These are phyloP conservation scores for Suillus clintonianus DNA, from an alignment of 768 basidiomycete genomes.

Conservation along the genomic window DNA sequence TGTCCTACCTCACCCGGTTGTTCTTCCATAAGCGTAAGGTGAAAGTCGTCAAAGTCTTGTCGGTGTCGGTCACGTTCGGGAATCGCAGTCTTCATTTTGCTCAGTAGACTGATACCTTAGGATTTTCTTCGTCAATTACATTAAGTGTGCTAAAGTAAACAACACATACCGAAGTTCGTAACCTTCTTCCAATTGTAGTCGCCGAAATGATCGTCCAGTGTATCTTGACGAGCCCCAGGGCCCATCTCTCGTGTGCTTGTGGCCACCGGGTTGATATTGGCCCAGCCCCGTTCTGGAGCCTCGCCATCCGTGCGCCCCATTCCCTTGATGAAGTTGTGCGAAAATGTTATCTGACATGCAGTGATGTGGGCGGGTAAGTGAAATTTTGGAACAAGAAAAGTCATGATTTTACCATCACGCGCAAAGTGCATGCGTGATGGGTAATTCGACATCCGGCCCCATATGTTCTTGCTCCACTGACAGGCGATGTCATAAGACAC, in stretches of 20 bases:
- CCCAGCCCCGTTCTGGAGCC: conserved; percentile 11
- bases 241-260: conserved; percentile 7
- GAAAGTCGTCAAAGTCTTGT: neutral
- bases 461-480: conserved; percentile 27
- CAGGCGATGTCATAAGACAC: conserved; percentile 8
- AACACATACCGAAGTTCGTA: neutral
- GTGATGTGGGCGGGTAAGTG: conserved; percentile 10
- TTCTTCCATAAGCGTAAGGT: neutral
- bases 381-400: conserved; percentile 8
- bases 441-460: conserved; percentile 17
- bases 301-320: conserved; percentile 15
- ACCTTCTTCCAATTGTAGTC: conserved; percentile 9
- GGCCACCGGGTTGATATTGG: conserved; percentile 3
- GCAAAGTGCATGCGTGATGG: neutral
- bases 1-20: neutral
- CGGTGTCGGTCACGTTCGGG: neutral
- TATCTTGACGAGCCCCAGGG: conserved; percentile 12
- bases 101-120: neutral
- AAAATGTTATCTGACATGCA: conserved; percentile 10
- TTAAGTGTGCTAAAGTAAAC: neutral
- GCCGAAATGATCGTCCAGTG: conserved; percentile 14
- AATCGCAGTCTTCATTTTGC: neutral
- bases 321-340: conserved; percentile 9
- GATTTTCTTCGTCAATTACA: neutral
- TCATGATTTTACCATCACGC: neutral